phyloP scores from a whole-genome alignment of 805 yeast species.

The Priceomyces castillae region DNA sequence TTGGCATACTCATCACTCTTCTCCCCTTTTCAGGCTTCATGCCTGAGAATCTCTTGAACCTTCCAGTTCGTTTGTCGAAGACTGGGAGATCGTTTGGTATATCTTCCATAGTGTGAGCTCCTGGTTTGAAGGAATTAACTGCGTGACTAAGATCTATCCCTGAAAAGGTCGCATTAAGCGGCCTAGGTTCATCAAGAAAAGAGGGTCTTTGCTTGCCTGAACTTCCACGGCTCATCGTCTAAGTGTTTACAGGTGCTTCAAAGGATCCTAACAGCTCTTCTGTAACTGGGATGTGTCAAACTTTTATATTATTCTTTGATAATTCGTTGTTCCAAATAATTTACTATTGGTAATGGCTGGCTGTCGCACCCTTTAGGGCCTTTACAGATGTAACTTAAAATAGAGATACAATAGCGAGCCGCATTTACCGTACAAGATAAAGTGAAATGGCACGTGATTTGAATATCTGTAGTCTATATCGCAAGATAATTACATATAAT shows the following conservation, averaged over 20 bases:
- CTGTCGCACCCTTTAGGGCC: conserved; percentile 2
- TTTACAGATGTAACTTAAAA: background rate
- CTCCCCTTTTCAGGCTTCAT: conserved; percentile 1
- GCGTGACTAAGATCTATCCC: conserved; percentile 17
- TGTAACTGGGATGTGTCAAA: too few relatives aligned
- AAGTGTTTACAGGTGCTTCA: background rate
- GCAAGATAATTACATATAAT: too few relatives aligned
- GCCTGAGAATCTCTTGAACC: conserved; percentile 16
- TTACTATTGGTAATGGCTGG: conserved; percentile 1
- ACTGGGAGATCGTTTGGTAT: conserved; percentile 29
- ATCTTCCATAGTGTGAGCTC: conserved; percentile 21
- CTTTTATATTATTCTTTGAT: too few relatives aligned
- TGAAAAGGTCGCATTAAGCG: background rate
- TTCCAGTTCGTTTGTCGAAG: conserved; percentile 19
- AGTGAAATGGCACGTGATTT: too few relatives aligned
- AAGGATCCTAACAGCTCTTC: background rate
- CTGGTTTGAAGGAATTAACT: conserved; percentile 26
- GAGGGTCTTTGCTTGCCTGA: background rate
- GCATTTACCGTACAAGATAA: too few relatives aligned
- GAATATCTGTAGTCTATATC: too few relatives aligned
- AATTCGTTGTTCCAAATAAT: too few relatives aligned
- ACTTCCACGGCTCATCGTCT: background rate
- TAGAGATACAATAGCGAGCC: background rate
- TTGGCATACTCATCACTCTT: conserved; percentile 25
- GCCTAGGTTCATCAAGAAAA: background rate